Percentiles rank a stretch among this genome's conserved stretches.
These are phyloP conservation scores for Paramecium tetraurelia DNA, from an alignment of 73 alveolate genomes.

Conservation along the genomic window DNA sequence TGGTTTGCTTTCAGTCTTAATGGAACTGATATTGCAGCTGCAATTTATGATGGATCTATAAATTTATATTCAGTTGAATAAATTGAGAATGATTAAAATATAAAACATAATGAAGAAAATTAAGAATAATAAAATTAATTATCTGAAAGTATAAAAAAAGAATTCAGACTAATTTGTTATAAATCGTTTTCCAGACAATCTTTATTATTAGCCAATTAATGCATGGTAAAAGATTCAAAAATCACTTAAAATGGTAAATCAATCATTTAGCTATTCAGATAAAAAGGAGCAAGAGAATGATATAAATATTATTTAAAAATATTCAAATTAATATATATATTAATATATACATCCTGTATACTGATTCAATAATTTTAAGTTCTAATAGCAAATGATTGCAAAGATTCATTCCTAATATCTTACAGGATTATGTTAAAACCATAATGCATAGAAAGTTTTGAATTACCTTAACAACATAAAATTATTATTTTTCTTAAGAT, in stretches of 20 bases:
- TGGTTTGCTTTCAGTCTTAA: not conserved
- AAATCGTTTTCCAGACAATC: not conserved
- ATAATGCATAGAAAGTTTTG: constrained; percentile 1
- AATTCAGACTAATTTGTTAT: not conserved
- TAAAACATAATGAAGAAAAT: not conserved
- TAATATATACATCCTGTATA: not conserved
- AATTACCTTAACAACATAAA: constrained; percentile 23
- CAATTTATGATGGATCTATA: not conserved
- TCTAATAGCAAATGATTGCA: not conserved
- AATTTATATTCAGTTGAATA: not conserved
- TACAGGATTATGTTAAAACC: not conserved
- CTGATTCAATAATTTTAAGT: constrained; percentile 28
- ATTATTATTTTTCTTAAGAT: not conserved
- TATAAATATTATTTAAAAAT: not conserved
- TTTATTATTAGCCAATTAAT: not conserved
- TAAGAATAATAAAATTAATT: not conserved
- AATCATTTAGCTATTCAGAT: not conserved
- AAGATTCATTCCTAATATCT: not conserved
- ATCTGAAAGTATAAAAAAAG: not conserved
- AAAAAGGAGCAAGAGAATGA: not conserved
- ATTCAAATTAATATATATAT: too few relatives aligned
- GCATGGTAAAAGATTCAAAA: not conserved
- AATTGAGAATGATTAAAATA: not conserved
- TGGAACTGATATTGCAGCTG: not conserved
- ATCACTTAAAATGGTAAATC: not conserved